These are phyloP conservation scores for Trametopsis cervina DNA, from an alignment of 768 basidiomycete species.

Conservation along the genomic window DNA sequence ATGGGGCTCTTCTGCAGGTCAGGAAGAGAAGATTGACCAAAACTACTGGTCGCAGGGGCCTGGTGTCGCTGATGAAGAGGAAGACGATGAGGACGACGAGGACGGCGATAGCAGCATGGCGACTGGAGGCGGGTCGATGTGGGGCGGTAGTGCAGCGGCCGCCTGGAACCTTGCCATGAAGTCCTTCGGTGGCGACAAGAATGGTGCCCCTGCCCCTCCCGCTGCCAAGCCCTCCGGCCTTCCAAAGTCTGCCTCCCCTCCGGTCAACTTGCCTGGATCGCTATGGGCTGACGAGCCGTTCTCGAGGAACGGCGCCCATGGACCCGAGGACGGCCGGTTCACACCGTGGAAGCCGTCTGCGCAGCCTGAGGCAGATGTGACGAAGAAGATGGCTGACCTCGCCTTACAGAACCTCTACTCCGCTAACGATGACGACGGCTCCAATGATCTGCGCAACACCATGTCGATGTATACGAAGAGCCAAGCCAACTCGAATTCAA, in stretches of 20 bases:
- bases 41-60: background rate
- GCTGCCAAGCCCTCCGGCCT: background rate
- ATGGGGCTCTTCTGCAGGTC: background rate
- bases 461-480: conserved; percentile 10
- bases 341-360: conserved; percentile 3
- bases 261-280: background rate
- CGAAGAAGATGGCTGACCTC: conserved; percentile 9
- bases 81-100: conserved; percentile 5
- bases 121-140: background rate
- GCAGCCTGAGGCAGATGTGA: background rate
- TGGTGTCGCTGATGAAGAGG: background rate
- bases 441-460: conserved; percentile 1
- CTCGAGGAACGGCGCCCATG: background rate
- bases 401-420: conserved; percentile 5
- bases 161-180: conserved; percentile 3
- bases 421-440: background rate
- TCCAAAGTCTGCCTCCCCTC: background rate
- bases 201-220: background rate
- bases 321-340: conserved; percentile 2
- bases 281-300: conserved; percentile 1
- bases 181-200: conserved; percentile 2
- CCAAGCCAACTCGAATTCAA: conserved; percentile 1
- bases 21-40: background rate
- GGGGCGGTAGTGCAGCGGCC: conserved; percentile 4
- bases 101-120: background rate